Base-by-base conservation (phyloP, 2,329 filamentous ascomycete genomes). In the Elsinoe necatrix region DNA sequence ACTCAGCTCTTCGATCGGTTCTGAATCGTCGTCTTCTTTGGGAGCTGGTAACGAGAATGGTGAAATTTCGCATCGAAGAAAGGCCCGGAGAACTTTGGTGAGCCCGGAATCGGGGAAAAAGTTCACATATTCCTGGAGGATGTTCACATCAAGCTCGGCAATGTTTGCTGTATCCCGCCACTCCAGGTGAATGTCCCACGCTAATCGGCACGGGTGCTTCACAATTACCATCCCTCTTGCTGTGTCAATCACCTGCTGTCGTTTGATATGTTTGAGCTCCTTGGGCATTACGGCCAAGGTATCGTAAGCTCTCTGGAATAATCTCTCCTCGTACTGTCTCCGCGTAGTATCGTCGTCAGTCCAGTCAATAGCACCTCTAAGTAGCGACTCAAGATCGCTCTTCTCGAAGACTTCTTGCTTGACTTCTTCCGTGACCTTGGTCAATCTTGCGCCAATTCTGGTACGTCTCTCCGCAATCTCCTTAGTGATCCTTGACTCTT, bases 181-280 rank as follows among this genome's bases (percentile, higher is more conserved):
- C 66, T 97, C 89, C 58, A 98, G 77, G 27, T 87, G 80, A 59
- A 96, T 85, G 64, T 89, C 86, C 95, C 95, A 98, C 0, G 93
- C 93, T 14, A 95, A 77, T 61, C 85, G 82, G 71, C 86, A 95
- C 0, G 89, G 88, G 64, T 97, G 90, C 64, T 92, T 91, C 68
- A 98, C 93, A 59, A 95, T 87, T 59, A 98, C 92, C 87, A 98
- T 95, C 60, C 92, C 93, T 61, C 85, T 83, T 0, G 92, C 90
- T 54, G 93, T 75, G 59, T 86, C 85, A 64, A 86, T 72, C 0
- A 95, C 85, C 61, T 86, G 84, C 34, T 82, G 75, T 23, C 87
- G 80, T 69, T 95, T 90, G 16, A 76, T 71, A 0, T 73, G 67
- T 71, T 97, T 97, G 58, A 83, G 75, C 2, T 84, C 82, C 1